A percentile compares a stretch with the other conserved stretches of the same genome.
These are phyloP conservation scores for Sarcodon sp. DNA, from an alignment of 768 basidiomycete genomes.

Conservation along the genomic window DNA sequence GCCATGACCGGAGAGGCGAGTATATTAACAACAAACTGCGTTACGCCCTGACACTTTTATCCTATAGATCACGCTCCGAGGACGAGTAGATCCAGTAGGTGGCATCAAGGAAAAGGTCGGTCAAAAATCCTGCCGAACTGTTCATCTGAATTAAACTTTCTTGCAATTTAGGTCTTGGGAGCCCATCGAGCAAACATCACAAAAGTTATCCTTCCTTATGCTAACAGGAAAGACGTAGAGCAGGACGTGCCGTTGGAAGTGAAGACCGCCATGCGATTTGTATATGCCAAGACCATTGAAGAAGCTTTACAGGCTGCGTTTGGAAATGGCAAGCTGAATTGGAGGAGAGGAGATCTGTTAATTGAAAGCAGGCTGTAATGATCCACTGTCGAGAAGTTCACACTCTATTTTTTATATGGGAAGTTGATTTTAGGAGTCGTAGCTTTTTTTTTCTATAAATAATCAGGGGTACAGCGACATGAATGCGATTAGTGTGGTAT, in stretches of 20 bases:
- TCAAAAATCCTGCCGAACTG: background rate
- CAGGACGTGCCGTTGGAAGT: slow-evolving; percentile 72
- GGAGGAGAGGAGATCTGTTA: slow-evolving; percentile 41
- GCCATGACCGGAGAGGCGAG: slow-evolving; percentile 86
- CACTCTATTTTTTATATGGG: background rate
- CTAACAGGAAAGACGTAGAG: slow-evolving; percentile 80
- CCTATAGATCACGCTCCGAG: slow-evolving; percentile 63
- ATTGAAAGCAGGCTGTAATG: slow-evolving; percentile 40
- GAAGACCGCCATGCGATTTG: slow-evolving; percentile 63
- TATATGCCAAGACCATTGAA: slow-evolving; percentile 65
- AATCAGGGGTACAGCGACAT: no score
- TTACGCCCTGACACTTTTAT: background rate
- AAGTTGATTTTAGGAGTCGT: no score
- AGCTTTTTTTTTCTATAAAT: no score
- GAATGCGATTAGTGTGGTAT: no score
- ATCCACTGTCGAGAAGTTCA: no score
- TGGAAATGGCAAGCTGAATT: slow-evolving; percentile 51
- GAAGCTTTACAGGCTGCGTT: slow-evolving; percentile 82
- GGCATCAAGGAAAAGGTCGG: slow-evolving; percentile 78
- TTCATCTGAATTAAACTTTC: background rate
- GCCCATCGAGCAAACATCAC: slow-evolving; percentile 79
- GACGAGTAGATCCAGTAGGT: slow-evolving; percentile 73
- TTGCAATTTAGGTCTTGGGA: slow-evolving; percentile 43
- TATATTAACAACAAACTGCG: slow-evolving; percentile 3
- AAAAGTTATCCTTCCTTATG: slow-evolving; percentile 75